Evolutionary conservation across 345 rosid species (phyloP), one percentile per base, ranked within the genome.

Genomic region (Citrus medica): DNA sequence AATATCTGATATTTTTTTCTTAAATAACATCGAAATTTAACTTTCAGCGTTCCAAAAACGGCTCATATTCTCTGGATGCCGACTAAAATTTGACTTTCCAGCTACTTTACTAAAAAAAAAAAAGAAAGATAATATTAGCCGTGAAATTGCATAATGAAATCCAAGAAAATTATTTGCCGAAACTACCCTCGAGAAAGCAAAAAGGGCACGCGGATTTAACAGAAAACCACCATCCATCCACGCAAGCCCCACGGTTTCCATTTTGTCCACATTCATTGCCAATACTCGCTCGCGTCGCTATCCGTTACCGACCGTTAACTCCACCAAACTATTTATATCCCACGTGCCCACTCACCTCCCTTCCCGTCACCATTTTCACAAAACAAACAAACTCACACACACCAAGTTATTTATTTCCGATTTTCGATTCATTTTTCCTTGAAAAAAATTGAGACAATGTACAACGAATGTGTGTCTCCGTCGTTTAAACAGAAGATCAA

Each of bases 401-500:
- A 25, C 12, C 58, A 7, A 21, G 13, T 21, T 4, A 0, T 37
- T 8, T 33, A 32, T 65, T 65, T 17, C 21, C 25, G 21, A 4
- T 53, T 53, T 53, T 17, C 8, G 22, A 53, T 53, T 53, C 58
- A 1, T 16, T 53, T 53, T 22, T 35, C 42, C 25, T 22, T 30
- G 8, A 12, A 38, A 25, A 25, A n/a, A 68, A 78, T 21, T 71
- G 1, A 40, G 69, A 69, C 13, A 61, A 85, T 84, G 79, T 32
- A 75, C 72, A 75, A 61, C 37, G 88, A 82, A 62, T 81, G 77
- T 28, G 21, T 7, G 56, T 81, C 89, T 67, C 85, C 90, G 0
- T 88, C 93, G 17, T 73, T 85, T 17, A 83, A 68, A 55, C 53
- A 53, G 75, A 84, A 14, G 76, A 79, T 84, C 76, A 88, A 86